Percentiles rank a stretch among this genome's conserved stretches.
phyloP scores from a whole-genome alignment of 371 early-diverging fungal genomes.

The Syncephalis plumigaleata region DNA sequence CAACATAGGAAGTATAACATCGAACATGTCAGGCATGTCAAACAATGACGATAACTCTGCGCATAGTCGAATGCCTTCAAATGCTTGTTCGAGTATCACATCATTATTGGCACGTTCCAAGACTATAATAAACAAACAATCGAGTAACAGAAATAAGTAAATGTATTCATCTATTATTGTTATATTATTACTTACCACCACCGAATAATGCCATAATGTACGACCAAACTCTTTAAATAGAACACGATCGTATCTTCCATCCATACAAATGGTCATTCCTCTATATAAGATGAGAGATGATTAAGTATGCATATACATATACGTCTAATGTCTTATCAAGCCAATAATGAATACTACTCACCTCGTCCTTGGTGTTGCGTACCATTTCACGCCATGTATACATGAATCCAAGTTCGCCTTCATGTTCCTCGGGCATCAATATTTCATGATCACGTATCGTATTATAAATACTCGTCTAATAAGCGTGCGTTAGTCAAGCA shows the following conservation, averaged over 20 bases:
- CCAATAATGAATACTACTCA: too few relatives aligned
- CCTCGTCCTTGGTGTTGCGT: conserved; percentile 28
- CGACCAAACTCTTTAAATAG: conserved; percentile 3
- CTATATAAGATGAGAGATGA: conserved; percentile 28
- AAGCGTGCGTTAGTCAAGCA: background rate
- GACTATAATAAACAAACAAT: conserved; percentile 17
- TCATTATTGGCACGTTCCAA: conserved; percentile 71
- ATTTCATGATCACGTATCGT: conserved; percentile 66
- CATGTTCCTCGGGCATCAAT: conserved; percentile 79
- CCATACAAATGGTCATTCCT: conserved; percentile 36
- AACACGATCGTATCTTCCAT: conserved; percentile 7
- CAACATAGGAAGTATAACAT: conserved; percentile 54
- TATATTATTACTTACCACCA: background rate
- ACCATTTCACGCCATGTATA: conserved; percentile 88
- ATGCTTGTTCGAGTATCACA: conserved; percentile 54
- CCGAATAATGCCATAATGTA: background rate
- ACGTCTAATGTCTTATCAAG: too few relatives aligned
- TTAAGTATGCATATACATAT: conserved; percentile 20
- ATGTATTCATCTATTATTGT: background rate
- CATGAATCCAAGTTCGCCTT: conserved; percentile 85
- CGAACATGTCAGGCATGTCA: conserved; percentile 54
- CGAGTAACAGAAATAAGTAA: background rate
- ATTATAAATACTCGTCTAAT: conserved; percentile 38
- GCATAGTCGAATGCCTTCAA: conserved; percentile 66
- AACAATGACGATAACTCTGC: conserved; percentile 56